Evolutionary conservation across 129 eudicot genomes (phyloP), one percentile per base, ranked within the genome.

Genomic region (Saussurea involucrata): DNA sequence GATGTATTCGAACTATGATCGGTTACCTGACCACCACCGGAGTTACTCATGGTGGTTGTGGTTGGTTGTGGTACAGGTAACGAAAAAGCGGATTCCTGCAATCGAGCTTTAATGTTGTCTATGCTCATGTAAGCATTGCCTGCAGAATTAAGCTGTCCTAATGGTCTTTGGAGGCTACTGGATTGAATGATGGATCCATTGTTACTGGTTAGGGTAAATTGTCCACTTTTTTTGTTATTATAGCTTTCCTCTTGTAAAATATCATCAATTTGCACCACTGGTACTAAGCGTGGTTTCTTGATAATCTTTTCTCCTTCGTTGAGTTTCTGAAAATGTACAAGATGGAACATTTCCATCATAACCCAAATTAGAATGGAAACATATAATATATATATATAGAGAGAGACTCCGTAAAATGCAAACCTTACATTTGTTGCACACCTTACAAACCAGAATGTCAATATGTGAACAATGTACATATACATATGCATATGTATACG

Each of bases 311-410:
- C 15, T 13, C 31, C 46, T 60, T 42, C 77, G 3, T 53, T 24
- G 25, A 46, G 21, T 6, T 66, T 67, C 81, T 76, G 68, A 76
- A 76, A 64, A 21, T 28, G 21, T 1, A 76, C 8, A 74, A 63
- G 69, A 74, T 24, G 24, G 24, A 75, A 37, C 24, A 61, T 67
- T 24, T 20, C n/a, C 24, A 74, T 61, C 40, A 44, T 32, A n/a
- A 17, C 40, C 5, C 8, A 9, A 63, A 63, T 12, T 25, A 27
- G 32, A 42, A 12, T 7, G 22, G 20, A 8, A 60, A 18, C 68
- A n/a, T 60, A n/a, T 20, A n/a, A n/a, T n/a, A n/a, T n/a, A n/a
- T n/a, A n/a, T n/a, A n/a, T n/a, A n/a, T n/a, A n/a, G n/a, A n/a
- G n/a, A n/a, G n/a, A n/a, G n/a, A n/a, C n/a, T n/a, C n/a, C n/a